phyloP scores from a whole-genome alignment of 306 rosid species.

The Prunus salicina region DNA sequence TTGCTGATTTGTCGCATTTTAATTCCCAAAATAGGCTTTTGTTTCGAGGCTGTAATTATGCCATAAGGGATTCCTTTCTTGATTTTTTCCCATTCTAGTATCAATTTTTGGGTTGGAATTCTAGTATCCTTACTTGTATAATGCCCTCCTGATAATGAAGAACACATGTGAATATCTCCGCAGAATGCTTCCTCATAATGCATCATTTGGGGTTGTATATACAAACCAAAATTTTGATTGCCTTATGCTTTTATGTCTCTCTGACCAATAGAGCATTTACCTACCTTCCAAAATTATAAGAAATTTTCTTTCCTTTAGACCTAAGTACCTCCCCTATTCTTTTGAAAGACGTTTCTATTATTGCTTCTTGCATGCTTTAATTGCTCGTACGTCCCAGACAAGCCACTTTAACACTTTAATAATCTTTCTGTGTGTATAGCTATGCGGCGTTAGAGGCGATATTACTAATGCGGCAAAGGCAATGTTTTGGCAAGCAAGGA shows the following conservation, averaged over 20 bases:
- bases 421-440: conserved; percentile 34
- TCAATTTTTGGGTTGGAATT: too few species aligned
- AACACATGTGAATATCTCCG: neutral
- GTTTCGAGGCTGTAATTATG: too few species aligned
- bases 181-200: neutral
- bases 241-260: too few species aligned
- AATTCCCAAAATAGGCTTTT: too few species aligned
- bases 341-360: neutral
- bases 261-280: neutral
- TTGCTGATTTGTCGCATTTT: too few species aligned
- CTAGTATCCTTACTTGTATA: neutral
- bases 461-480: conserved; percentile 53
- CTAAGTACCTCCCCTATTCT: neutral
- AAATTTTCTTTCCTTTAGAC: neutral
- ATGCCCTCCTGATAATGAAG: neutral
- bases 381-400: neutral
- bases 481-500: conserved; percentile 90
- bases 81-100: too few species aligned
- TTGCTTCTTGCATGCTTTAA: neutral
- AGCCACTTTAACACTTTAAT: conserved; percentile 18
- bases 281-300: neutral
- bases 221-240: neutral
- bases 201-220: neutral
- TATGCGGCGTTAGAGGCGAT: conserved; percentile 77
- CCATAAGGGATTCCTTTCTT: too few species aligned